Percentiles rank a stretch among this genome's conserved stretches.
Conservation (phyloP, 2,329 filamentous ascomycete species). For the Macroventuria anomochaeta region DNA sequence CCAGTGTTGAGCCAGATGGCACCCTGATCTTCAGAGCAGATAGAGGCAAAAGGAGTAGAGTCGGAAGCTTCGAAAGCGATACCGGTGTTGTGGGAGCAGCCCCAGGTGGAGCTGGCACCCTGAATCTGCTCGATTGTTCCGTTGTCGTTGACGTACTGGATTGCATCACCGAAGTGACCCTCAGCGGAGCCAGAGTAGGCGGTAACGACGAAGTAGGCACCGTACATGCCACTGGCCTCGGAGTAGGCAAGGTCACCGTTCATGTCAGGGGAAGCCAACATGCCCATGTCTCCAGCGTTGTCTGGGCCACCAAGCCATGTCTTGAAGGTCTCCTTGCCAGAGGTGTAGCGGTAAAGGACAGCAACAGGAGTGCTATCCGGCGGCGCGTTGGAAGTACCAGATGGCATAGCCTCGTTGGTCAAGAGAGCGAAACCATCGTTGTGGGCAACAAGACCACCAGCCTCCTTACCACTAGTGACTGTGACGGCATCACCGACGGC, state of each 20-base stretch:
- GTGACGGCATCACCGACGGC: constrained; percentile 61
- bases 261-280: constrained; percentile 62
- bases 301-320: constrained; percentile 65
- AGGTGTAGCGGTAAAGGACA: constrained; percentile 65
- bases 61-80: constrained; percentile 68
- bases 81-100: constrained; percentile 70
- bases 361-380: constrained; percentile 59
- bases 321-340: constrained; percentile 63
- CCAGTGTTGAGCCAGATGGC: constrained; percentile 70
- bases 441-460: constrained; percentile 66
- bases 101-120: constrained; percentile 64
- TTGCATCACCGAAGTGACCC: constrained; percentile 66
- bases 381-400: constrained; percentile 58
- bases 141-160: constrained; percentile 57
- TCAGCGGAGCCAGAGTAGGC: constrained; percentile 61
- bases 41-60: constrained; percentile 62
- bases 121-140: constrained; percentile 60
- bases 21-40: constrained; percentile 69
- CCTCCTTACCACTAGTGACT: constrained; percentile 62
- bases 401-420: constrained; percentile 63
- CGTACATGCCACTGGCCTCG: constrained; percentile 62
- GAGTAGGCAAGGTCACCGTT: constrained; percentile 70
- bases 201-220: constrained; percentile 68
- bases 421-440: constrained; percentile 69
- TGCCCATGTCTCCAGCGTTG: constrained; percentile 56